A percentile compares a stretch with the other conserved stretches of the same genome.
These are phyloP conservation scores for Trichophyton verrucosum DNA, from an alignment of 2,329 filamentous ascomycete genomes.

Conservation along the genomic window DNA sequence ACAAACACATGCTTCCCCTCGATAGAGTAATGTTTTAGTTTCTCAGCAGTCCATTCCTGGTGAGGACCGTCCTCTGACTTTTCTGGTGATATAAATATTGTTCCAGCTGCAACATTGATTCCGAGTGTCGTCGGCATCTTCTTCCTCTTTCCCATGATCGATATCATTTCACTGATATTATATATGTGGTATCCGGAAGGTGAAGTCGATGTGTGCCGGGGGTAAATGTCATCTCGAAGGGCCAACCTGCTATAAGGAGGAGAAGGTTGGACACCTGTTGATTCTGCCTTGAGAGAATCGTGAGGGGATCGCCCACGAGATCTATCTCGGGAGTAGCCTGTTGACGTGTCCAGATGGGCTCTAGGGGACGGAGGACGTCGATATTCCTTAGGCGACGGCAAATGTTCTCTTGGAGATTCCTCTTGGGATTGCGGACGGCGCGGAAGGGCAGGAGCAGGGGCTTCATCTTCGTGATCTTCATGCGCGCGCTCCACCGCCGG, in stretches of 20 bases:
- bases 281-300: slow-evolving; percentile 29
- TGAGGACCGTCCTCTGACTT: slow-evolving; percentile 69
- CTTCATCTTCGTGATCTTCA: slow-evolving; percentile 51
- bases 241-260: slow-evolving; percentile 44
- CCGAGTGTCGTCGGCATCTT: slow-evolving; percentile 97
- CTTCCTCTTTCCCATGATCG: slow-evolving; percentile 91
- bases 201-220: slow-evolving; percentile 36
- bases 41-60: slow-evolving; percentile 88
- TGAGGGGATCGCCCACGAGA: slow-evolving; percentile 16
- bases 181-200: slow-evolving; percentile 85
- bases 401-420: slow-evolving; percentile 42
- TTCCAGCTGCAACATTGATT: slow-evolving; percentile 78
- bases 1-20: slow-evolving; percentile 97
- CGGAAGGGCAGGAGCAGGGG: slow-evolving; percentile 49
- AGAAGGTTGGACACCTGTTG: slow-evolving; percentile 38
- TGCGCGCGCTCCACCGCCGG: slow-evolving; percentile 51
- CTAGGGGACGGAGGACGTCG: slow-evolving; percentile 37
- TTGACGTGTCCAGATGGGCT: slow-evolving; percentile 42
- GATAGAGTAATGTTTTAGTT: slow-evolving; percentile 92
- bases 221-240: slow-evolving; percentile 33
- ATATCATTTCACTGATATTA: slow-evolving; percentile 94
- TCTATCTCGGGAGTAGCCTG: slow-evolving; percentile 27
- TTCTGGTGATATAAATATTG: slow-evolving; percentile 83
- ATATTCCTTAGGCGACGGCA: slow-evolving; percentile 44
- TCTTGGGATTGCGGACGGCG: slow-evolving; percentile 49